A percentile compares a stretch with the other conserved stretches of the same genome.
phyloP scores from a whole-genome alignment of 176 grass and related monocot species.

The Aegilops tauschii region DNA sequence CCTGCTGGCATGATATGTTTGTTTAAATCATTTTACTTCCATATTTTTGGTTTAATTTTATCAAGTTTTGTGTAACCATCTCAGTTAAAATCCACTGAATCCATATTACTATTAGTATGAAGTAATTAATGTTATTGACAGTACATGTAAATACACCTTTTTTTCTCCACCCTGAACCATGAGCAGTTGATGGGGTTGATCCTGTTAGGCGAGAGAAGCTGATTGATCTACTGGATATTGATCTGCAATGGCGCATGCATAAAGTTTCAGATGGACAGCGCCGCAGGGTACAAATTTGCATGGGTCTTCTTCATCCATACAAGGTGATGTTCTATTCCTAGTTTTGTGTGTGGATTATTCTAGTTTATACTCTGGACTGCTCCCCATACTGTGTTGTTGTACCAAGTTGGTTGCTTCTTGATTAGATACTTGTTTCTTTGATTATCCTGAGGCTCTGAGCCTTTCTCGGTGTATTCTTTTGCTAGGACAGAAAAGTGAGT shows the following conservation, averaged over 20 bases:
- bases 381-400: background rate
- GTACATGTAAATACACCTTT: conserved; percentile 26
- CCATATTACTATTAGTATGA: background rate
- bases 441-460: conserved; percentile 1
- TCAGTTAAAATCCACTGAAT: conserved; percentile 7
- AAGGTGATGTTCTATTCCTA: conserved; percentile 56
- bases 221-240: conserved; percentile 88
- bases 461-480: background rate
- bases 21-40: background rate
- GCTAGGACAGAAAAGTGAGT: background rate
- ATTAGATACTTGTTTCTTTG: background rate
- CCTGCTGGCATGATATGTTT: background rate
- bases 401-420: background rate
- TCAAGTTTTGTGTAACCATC: background rate
- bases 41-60: background rate
- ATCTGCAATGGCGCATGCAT: conserved; percentile 95
- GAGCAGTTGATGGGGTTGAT: conserved; percentile 93
- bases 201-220: conserved; percentile 83
- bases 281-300: conserved; percentile 95
- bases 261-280: conserved; percentile 98
- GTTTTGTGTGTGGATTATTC: background rate
- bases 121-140: conserved; percentile 7
- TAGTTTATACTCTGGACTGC: background rate
- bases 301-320: conserved; percentile 97
- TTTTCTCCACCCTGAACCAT: conserved; percentile 32